Base-by-base conservation (phyloP, 108 stramenopile genomes). In the Mediolabrus comicus region DNA sequence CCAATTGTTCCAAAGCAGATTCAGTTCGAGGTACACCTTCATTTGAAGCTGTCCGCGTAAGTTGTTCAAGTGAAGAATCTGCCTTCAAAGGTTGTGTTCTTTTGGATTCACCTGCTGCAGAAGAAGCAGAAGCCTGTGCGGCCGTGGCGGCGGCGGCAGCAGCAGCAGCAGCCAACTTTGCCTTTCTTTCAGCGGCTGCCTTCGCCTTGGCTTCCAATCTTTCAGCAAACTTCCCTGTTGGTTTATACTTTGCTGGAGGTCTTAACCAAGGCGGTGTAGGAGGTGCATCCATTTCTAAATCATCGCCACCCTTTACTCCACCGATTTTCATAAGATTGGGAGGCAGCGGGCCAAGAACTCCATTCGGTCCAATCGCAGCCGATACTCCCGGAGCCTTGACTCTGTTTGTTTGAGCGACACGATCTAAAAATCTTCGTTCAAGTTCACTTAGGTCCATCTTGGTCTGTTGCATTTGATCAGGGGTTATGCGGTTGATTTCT, bases 341-440 rank as follows among this genome's bases (percentile, higher is more conserved):
- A 30, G 63, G 49, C 4, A 43, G 4, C 5, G 36, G 39, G 11
- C 29, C 56, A 53, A 62, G 27, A 39, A 28, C 43, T 39, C 61
- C 71, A 63, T n/a, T 71, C 63, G 22, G 28, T 70, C 54, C 73
- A 59, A 64, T 46, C 16, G 54, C 53, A 57, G 62, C 26, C 12
- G 68, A 29, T 9, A 73, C 62, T 27, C 76, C 80, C 12, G 76
- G 81, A 13, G 90, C 66, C 53, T 72, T 98, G 74, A 94, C 87
- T 34, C 96, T 88, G 65, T 97, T 97, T 4, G 95, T 95, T 64
- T 96, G 93, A 2, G 98, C 96, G 12, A 98, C 98, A 0, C 97
- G 87, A 51, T 97, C 96, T 22, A 97, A 75, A 57, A 98, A 98
- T 13, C 94, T 80, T 8, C 95, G 79, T 72, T 98, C 98, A 24